Percentiles rank a stretch among this genome's conserved stretches.
These are phyloP conservation scores for Trametes hirsuta DNA, from an alignment of 1,284 basidiomycete species.

Conservation along the genomic window DNA sequence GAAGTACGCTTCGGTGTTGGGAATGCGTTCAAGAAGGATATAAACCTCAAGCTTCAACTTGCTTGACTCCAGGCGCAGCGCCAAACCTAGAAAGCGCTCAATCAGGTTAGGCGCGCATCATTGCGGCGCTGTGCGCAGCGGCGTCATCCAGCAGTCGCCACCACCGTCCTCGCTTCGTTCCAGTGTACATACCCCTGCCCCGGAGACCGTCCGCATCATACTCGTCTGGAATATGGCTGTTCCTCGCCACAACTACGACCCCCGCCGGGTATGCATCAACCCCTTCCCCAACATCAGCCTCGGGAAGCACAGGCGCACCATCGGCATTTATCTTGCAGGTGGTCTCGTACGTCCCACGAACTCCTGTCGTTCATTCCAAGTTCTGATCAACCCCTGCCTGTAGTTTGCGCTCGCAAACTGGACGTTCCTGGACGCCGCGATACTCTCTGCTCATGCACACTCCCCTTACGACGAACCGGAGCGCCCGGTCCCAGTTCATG, in stretches of 20 bases:
- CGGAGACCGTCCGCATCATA: too few species aligned
- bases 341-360: constrained; percentile 69
- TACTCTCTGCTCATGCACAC: constrained; percentile 84
- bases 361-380: not conserved
- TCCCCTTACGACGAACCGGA: constrained; percentile 71
- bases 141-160: constrained; percentile 6
- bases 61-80: too few species aligned
- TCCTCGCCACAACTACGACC: constrained; percentile 83
- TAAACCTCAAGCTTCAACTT: too few species aligned
- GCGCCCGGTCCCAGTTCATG: constrained; percentile 80
- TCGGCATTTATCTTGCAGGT: constrained; percentile 92
- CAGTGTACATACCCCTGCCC: too few species aligned
- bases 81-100: not conserved
- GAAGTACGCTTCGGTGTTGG: too few species aligned
- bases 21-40: too few species aligned
- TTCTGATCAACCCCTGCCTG: not conserved
- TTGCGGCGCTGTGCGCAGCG: not conserved
- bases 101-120: not conserved
- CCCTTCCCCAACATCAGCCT: constrained; percentile 68
- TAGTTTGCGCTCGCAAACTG: constrained; percentile 94
- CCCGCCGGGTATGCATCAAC: constrained; percentile 81
- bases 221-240: constrained; percentile 55
- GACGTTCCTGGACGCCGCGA: constrained; percentile 94
- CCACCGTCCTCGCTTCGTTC: not conserved
- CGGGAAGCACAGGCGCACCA: constrained; percentile 73